A percentile compares a stretch with the other conserved stretches of the same genome.
These are phyloP conservation scores for Aurinia saxatilis DNA, from an alignment of 345 rosid species.

Conservation along the genomic window DNA sequence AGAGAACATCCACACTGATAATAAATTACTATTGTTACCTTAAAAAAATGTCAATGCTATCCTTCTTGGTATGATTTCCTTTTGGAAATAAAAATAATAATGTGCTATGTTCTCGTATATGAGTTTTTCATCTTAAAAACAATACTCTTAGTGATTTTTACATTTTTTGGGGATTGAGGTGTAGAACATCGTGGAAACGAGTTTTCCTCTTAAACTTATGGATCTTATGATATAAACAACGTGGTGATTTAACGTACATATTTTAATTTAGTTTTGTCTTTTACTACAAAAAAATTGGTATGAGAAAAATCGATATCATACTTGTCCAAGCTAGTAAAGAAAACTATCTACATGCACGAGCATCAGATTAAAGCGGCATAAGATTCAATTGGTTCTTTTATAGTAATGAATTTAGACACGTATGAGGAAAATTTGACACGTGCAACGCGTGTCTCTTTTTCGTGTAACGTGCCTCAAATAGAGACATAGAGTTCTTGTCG, in stretches of 20 bases:
- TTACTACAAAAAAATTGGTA: neutral
- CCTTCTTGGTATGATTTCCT: neutral
- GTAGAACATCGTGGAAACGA: neutral
- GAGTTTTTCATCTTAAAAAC: too few species aligned
- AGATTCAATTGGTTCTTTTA: constrained; percentile 1
- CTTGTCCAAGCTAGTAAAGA: neutral
- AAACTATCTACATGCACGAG: neutral
- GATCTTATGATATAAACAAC: neutral
- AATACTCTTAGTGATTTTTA: too few species aligned
- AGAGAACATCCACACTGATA: too few species aligned
- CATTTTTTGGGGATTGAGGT: neutral
- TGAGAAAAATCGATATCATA: neutral
- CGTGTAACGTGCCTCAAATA: neutral
- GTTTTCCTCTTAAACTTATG: neutral
- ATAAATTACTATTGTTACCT: too few species aligned
- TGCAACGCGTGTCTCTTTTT: neutral
- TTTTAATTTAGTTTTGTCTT: neutral
- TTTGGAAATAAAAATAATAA: too few species aligned
- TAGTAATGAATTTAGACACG: constrained; percentile 9
- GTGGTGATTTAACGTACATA: neutral
- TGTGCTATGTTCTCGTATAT: too few species aligned
- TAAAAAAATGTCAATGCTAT: too few species aligned
- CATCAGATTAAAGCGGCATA: neutral
- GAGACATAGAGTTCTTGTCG: neutral
- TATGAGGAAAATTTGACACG: neutral